Conservation (phyloP, 257 asterid genomes). For the Pogostemon cablin region DNA sequence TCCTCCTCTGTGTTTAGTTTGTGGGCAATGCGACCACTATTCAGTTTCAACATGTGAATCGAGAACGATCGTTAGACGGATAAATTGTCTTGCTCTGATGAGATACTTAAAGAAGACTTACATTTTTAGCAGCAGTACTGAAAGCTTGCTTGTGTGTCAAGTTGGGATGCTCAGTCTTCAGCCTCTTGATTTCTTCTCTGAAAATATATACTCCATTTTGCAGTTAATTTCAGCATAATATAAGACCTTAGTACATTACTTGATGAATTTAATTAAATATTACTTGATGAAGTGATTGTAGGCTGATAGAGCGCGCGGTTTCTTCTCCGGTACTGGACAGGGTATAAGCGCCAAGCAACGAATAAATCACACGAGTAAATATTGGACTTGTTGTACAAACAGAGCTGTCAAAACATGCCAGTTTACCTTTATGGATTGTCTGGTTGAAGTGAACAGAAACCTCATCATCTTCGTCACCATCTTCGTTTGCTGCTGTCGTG, state of each 20-base stretch:
- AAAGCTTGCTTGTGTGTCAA: slow-evolving; percentile 90
- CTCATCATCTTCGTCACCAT: slow-evolving; percentile 45
- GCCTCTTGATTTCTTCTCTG: slow-evolving; percentile 79
- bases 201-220: neutral
- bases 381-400: too few relatives aligned
- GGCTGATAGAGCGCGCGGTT: slow-evolving; percentile 75
- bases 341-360: neutral
- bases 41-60: slow-evolving; percentile 18
- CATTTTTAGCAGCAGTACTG: slow-evolving; percentile 88
- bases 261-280: neutral
- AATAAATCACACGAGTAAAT: neutral
- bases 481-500: too few relatives aligned
- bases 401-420: neutral
- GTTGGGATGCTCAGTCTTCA: slow-evolving; percentile 64
- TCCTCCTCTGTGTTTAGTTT: slow-evolving; percentile 40
- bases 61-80: too few relatives aligned
- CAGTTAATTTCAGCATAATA: neutral
- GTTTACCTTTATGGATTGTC: slow-evolving; percentile 58
- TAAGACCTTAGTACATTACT: neutral
- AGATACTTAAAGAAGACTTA: slow-evolving; percentile 32
- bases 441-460: slow-evolving; percentile 37
- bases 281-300: slow-evolving; percentile 88
- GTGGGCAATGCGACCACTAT: slow-evolving; percentile 82
- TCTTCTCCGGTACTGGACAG: slow-evolving; percentile 73
- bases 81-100: neutral